Conservation (phyloP, 2,329 filamentous ascomycete species). For the Fusarium falciforme region DNA sequence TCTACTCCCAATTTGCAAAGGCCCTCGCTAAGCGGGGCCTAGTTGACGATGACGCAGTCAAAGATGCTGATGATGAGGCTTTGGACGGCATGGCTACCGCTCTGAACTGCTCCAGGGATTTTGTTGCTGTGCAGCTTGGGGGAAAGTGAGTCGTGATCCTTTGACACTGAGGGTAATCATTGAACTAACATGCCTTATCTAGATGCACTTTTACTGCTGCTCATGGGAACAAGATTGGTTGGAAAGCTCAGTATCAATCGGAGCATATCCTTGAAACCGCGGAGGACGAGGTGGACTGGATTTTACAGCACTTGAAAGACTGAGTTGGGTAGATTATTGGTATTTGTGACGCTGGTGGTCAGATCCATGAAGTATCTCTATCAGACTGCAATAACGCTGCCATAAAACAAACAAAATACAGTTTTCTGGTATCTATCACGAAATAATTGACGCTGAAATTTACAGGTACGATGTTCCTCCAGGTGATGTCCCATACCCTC, state of each 20-base stretch:
- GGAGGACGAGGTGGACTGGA: background rate
- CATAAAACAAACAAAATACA: too few relatives aligned
- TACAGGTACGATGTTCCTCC: constrained; percentile 5
- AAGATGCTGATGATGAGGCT: background rate
- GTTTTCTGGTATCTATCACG: background rate
- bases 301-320: background rate
- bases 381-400: background rate
- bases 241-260: background rate
- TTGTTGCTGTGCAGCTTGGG: background rate
- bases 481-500: constrained; percentile 22
- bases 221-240: background rate
- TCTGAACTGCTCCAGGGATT: background rate
- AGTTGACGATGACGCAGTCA: background rate
- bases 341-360: background rate
- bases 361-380: too few relatives aligned
- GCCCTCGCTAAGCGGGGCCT: background rate
- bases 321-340: background rate
- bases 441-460: background rate
- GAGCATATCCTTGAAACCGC: background rate
- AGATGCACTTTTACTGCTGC: background rate
- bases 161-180: background rate
- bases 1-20: background rate
- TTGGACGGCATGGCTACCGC: background rate
- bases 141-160: background rate
- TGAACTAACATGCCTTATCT: background rate